phyloP scores from a whole-genome alignment of 352 stramenopile genomes.

The Globisporangium recalcitrans region DNA sequence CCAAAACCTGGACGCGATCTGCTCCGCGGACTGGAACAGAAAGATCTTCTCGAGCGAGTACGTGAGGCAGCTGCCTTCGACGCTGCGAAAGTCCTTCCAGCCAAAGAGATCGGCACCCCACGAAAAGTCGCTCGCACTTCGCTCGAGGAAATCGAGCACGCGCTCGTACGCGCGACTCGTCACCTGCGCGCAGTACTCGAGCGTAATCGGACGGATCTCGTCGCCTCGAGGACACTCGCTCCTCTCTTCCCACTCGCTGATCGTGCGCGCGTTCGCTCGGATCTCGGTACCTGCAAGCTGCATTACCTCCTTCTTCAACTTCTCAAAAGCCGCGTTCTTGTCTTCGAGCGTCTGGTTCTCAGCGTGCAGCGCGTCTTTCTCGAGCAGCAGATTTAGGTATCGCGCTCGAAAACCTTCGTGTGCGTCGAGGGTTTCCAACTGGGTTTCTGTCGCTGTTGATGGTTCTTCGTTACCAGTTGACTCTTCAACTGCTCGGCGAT shows the following conservation, averaged over 20 bases:
- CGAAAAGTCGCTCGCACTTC: slow-evolving; percentile 4
- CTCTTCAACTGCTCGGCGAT: background rate
- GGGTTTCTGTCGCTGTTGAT: background rate
- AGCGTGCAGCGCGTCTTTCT: background rate
- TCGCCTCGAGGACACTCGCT: background rate
- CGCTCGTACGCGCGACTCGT: slow-evolving; percentile 1
- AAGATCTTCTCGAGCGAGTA: slow-evolving; percentile 19
- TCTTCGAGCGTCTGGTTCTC: background rate
- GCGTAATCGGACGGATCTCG: slow-evolving; percentile 1
- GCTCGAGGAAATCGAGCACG: background rate
- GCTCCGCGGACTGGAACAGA: background rate
- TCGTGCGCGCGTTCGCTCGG: background rate
- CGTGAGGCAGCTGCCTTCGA: slow-evolving; percentile 7
- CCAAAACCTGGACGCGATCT: slow-evolving; percentile 12
- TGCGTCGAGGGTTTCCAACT: background rate
- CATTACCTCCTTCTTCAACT: background rate
- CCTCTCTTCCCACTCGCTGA: slow-evolving; percentile 5
- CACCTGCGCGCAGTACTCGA: slow-evolving; percentile 14
- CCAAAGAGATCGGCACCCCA: slow-evolving; percentile 16
- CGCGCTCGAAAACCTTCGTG: background rate
- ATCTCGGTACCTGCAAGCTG: slow-evolving; percentile 8
- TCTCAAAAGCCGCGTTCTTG: background rate
- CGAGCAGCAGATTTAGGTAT: background rate
- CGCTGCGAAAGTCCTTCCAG: slow-evolving; percentile 12
- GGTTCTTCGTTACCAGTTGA: background rate